A percentile compares a stretch with the other conserved stretches of the same genome.
Evolutionary conservation across 495 filamentous ascomycete genomes (phyloP).

Genomic region (Elaphomyces granulatus): DNA sequence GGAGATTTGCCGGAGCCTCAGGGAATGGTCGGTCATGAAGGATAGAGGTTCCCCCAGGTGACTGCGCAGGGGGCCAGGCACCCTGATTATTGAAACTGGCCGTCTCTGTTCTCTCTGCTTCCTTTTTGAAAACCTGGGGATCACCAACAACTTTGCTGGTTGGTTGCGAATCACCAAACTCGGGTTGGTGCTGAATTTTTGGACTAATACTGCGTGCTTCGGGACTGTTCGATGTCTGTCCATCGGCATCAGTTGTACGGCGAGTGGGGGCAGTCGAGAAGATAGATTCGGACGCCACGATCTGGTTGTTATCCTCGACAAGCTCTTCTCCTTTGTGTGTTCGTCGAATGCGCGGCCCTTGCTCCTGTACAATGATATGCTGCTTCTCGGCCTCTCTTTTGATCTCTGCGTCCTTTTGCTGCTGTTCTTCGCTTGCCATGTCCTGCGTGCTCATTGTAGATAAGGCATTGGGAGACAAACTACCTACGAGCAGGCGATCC

Average conservation of each 20-base stretch:
- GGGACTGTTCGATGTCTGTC: constrained; percentile 22
- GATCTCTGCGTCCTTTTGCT: constrained; percentile 59
- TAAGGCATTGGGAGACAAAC: constrained; percentile 54
- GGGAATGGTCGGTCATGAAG: constrained; percentile 31
- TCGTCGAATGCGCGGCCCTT: constrained; percentile 68
- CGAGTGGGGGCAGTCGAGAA: constrained; percentile 31
- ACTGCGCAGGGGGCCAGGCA: constrained; percentile 12
- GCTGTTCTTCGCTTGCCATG: constrained; percentile 80
- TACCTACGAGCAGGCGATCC: constrained; percentile 55
- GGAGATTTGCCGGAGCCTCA: constrained; percentile 27
- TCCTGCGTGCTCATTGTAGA: constrained; percentile 75
- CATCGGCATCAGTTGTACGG: constrained; percentile 26
- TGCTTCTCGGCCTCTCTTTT: constrained; percentile 75
- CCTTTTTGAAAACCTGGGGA: constrained; percentile 16
- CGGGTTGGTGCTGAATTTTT: constrained; percentile 14
- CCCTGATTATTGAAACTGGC: constrained; percentile 2
- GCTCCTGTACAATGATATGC: constrained; percentile 67
- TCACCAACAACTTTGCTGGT: constrained; percentile 14
- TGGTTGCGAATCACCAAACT: constrained; percentile 16
- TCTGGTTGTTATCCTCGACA: constrained; percentile 50
- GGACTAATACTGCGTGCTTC: constrained; percentile 9
- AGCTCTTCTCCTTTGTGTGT: constrained; percentile 95
- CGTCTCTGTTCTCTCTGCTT: constrained; percentile 5
- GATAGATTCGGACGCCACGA: constrained; percentile 32
- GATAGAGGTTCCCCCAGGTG: constrained; percentile 24